Evolutionary conservation across 169 alveolate genomes (phyloP), one percentile per base, ranked within the genome.

Genomic region (Babesia bigemina): DNA sequence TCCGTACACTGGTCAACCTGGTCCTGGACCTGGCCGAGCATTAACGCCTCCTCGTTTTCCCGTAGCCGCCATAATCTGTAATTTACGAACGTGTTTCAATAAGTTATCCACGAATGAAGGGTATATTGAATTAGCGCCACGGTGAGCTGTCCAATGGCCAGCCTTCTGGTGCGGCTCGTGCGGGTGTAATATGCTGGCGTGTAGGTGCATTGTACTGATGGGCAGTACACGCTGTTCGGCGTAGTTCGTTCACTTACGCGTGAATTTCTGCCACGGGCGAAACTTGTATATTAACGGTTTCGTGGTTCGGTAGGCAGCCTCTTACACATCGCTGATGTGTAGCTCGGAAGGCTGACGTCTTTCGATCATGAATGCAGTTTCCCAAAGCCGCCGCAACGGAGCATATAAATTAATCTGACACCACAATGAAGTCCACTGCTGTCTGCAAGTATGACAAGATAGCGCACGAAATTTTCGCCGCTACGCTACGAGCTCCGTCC

Each of bases 1-100:
- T 91, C 26, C 67, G 92, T 48, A 74, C 94, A 11, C 44, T 93
- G 29, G 88, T 87, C 16, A 75, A 81, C 33, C 62, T 91, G 70
- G 62, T 71, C 12, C 36, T 71, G 17, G 72, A 16, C 63, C 28
- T 71, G 73, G 70, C 71, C 22, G 62, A 39, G 44, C 48, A 60
- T 12, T 42, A 45, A 26, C 0, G 3, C 29, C 29, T 4, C 29
- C 6, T 50, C 2, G 58, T 33, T 6, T 6, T 33, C 2, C 10
- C 2, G 6, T 33, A 4, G 39, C 39, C 6, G 39, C 6, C 39
- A 4, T 33, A 33, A 33, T 33, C 2, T 33, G 39, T 33, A 33
- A 2, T 6, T 33, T 33, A 33, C 39, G 6, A 2, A 33, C 39
- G 2, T 4, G 10, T 2, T 33, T 33, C 6, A 33, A 33, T 4